Evolutionary conservation across 768 basidiomycete genomes (phyloP).

Genomic region (Hygrocybe punicea): DNA sequence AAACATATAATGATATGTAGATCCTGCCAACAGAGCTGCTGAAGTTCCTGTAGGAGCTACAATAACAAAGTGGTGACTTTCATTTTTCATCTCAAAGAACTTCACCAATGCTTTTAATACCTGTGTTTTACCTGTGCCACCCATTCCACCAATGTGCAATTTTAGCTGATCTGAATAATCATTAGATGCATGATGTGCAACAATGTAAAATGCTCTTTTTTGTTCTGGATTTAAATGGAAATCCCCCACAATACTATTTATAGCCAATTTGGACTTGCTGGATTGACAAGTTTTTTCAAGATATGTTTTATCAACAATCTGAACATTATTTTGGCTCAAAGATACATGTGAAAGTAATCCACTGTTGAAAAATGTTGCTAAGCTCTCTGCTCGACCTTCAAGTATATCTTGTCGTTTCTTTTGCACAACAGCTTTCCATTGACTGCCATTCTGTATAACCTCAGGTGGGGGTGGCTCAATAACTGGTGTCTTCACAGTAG

Average conservation of each 20-base stretch:
- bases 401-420: slow-evolving; percentile 7
- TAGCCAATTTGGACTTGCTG: slow-evolving; percentile 9
- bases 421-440: slow-evolving; percentile 10
- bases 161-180: slow-evolving; percentile 19
- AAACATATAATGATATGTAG: slow-evolving; percentile 25
- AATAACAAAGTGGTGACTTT: slow-evolving; percentile 25
- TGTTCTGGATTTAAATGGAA: slow-evolving; percentile 19
- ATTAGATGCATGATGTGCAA: slow-evolving; percentile 26
- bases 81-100: slow-evolving; percentile 22
- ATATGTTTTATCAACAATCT: slow-evolving; percentile 24
- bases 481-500: background rate
- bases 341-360: background rate
- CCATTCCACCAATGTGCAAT: slow-evolving; percentile 36
- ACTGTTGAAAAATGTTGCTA: background rate
- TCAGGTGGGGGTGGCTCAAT: background rate
- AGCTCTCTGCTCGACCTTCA: slow-evolving; percentile 4
- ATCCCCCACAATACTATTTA: slow-evolving; percentile 14
- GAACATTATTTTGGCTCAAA: slow-evolving; percentile 9
- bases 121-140: slow-evolving; percentile 34
- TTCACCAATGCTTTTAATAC: slow-evolving; percentile 26
- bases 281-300: background rate
- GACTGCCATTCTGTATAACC: background rate
- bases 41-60: slow-evolving; percentile 28
- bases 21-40: slow-evolving; percentile 22
- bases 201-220: slow-evolving; percentile 28